Evolutionary conservation across 352 stramenopile species (phyloP).

Genomic region (Phytophthora hybrid): DNA sequence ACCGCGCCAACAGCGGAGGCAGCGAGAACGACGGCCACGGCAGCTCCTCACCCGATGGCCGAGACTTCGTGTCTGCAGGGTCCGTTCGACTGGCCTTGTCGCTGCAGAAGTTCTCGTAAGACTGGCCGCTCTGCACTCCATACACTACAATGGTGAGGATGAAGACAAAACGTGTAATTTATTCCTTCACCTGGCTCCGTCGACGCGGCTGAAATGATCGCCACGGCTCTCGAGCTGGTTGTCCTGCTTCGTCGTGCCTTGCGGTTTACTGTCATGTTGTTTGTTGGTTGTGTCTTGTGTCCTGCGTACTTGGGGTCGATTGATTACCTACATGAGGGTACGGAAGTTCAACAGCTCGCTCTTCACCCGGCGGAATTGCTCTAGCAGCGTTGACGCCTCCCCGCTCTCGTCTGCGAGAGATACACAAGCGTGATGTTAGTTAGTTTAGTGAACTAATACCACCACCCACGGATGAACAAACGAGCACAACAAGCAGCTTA

Average conservation of each 20-base stretch:
- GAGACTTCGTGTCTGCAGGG: conserved; percentile 62
- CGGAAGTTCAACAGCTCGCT: conserved; percentile 78
- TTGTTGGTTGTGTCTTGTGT: conserved; percentile 5
- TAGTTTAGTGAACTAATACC: too few species aligned
- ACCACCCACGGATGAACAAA: not conserved
- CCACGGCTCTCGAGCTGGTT: not conserved
- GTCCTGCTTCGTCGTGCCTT: conserved; percentile 14
- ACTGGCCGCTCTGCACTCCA: not conserved
- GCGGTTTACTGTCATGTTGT: conserved; percentile 25
- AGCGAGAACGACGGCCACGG: conserved; percentile 40
- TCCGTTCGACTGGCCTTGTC: conserved; percentile 68
- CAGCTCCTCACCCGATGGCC: conserved; percentile 11
- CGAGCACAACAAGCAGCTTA: conserved; percentile 44
- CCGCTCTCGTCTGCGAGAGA: conserved; percentile 60
- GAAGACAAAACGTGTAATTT: conserved; percentile 66
- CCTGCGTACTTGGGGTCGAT: not conserved
- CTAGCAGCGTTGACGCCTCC: conserved; percentile 67
- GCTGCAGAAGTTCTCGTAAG: conserved; percentile 66
- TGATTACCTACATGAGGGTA: conserved; percentile 63
- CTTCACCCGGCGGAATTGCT: conserved; percentile 81
- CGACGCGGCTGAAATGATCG: conserved; percentile 3
- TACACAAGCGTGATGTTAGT: conserved; percentile 3
- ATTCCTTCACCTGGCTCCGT: conserved; percentile 46
- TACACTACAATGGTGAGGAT: conserved; percentile 11
- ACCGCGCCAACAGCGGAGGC: conserved; percentile 35